A percentile compares a stretch with the other conserved stretches of the same genome.
Conservation (phyloP, 2,329 filamentous ascomycete species). For the Scytalidium lignicola region DNA sequence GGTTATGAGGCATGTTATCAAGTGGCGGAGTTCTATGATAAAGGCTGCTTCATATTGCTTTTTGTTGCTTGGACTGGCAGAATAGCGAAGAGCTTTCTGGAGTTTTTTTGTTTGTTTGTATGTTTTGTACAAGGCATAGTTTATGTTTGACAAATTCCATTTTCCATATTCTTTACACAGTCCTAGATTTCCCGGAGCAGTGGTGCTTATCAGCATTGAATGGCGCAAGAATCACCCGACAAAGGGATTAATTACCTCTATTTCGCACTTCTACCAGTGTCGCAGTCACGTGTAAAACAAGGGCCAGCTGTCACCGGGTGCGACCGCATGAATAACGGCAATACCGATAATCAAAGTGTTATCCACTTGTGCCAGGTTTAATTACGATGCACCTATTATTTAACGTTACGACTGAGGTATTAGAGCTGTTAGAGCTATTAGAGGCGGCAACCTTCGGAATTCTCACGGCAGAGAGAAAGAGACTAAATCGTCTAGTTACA, state of each 20-base stretch:
- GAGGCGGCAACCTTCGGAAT: not conserved
- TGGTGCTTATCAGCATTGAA: not conserved
- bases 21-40: not conserved
- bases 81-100: not conserved
- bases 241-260: too few relatives aligned
- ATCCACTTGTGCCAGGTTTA: not conserved
- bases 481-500: too few relatives aligned
- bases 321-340: slow-evolving; percentile 14
- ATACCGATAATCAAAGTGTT: not conserved
- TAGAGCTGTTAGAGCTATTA: too few relatives aligned
- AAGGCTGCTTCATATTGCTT: not conserved
- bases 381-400: not conserved
- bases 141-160: not conserved
- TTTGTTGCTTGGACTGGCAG: not conserved
- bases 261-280: too few relatives aligned
- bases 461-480: not conserved
- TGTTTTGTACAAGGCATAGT: not conserved
- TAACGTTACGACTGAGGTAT: too few relatives aligned
- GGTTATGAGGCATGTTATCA: not conserved
- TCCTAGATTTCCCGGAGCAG: not conserved
- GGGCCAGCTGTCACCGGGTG: not conserved
- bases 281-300: too few relatives aligned
- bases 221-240: too few relatives aligned
- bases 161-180: not conserved
- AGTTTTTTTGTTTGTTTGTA: not conserved